Base-by-base conservation (phyloP, 2,329 filamentous ascomycete species). In the Trichoderma brevicompactum region DNA sequence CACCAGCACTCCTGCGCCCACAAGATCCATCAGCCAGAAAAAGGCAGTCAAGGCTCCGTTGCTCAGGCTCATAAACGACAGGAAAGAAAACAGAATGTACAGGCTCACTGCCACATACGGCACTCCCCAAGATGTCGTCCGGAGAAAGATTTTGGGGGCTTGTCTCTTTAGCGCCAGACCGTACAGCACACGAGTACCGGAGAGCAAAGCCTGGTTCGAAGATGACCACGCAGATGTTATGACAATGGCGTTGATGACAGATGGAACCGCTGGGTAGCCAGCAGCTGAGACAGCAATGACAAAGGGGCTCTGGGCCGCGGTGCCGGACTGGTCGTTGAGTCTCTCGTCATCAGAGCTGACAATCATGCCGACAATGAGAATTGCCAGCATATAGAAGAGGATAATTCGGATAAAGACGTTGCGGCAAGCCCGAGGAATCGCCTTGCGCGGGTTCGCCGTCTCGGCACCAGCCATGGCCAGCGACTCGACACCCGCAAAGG, bases 221-320 rank as follows among this genome's bases (percentile, higher is more conserved):
- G 85, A 83, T 1, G 84, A 87, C 81, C 84, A 86, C 1, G 88
- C 89, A 2, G 86, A 89, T 0, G 88, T 91, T 69, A 93, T 82
- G 70, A 94, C 88, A 32, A 93, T 82, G 41, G 89, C 90, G 74
- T 94, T 94, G 76, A 94, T 88, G 63, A 94, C 85, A 6, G 86
- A 87, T 0, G 89, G 88, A 5, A 93, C 83, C 7, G 83, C 88
- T 5, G 80, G 81, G 65, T 93, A 88, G 0, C 88, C 87, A 2
- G 90, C 90, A 36, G 86, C 83, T 10, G 84, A 81, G 43, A 89
- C 87, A 17, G 90, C 91, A 68, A 93, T 91, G 66, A 94, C 90
- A 71, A 89, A 92, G 10, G 88, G 89, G 73, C 76, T 79, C 72
- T 84, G 79, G 1, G 82, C 81, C 2, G 83, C 81, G 23, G 75